Conservation (phyloP, 2,329 filamentous ascomycete genomes). For the Claviceps paspali region DNA sequence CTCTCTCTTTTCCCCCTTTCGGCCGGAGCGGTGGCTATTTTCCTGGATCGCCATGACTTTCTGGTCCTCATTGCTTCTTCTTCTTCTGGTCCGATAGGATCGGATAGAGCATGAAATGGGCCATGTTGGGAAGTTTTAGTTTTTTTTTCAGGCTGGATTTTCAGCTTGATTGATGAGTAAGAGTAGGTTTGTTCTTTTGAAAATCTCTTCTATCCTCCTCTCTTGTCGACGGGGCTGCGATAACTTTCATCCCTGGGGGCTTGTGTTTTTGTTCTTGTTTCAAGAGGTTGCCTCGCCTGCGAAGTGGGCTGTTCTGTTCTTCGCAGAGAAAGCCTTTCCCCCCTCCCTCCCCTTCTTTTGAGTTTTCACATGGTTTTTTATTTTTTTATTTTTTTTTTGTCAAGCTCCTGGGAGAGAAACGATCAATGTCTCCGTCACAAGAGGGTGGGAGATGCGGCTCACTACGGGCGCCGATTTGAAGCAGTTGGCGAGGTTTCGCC, state of each 20-base stretch:
- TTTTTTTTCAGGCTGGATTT: background rate
- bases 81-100: too few species aligned
- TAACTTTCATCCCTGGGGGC: background rate
- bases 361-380: too few species aligned
- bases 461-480: conserved; percentile 72
- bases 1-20: background rate
- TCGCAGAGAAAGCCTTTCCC: too few species aligned
- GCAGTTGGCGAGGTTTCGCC: conserved; percentile 35
- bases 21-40: conserved; percentile 1
- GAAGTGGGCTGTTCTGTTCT: too few species aligned
- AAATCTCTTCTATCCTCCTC: conserved; percentile 20
- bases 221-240: conserved; percentile 2
- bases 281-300: too few species aligned
- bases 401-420: background rate
- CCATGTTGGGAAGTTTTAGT: background rate
- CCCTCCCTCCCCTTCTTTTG: too few species aligned
- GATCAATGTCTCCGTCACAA: conserved; percentile 2
- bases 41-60: too few species aligned
- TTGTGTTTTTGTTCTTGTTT: too few species aligned
- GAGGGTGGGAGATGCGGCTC: conserved; percentile 41
- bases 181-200: conserved; percentile 26
- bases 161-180: conserved; percentile 10
- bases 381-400: too few species aligned
- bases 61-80: too few species aligned
- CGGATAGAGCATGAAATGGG: too few species aligned